Evolutionary conservation across 2,329 filamentous ascomycete genomes (phyloP).

Genomic region (Raffaelea albimanens): DNA sequence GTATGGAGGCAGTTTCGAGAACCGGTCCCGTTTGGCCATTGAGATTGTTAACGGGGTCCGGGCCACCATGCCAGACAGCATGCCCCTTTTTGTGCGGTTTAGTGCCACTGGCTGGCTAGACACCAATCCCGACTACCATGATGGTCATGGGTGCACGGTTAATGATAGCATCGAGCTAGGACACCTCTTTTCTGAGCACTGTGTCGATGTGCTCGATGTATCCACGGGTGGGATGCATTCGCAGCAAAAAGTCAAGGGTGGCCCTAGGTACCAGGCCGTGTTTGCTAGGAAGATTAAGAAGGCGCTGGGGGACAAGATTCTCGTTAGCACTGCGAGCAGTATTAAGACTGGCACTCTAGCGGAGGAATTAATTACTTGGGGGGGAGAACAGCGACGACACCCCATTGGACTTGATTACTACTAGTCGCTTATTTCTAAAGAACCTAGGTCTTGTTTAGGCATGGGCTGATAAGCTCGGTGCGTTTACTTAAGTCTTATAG

Average conservation of each 20-base stretch:
- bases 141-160: slow-evolving; percentile 43
- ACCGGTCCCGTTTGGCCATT: slow-evolving; percentile 56
- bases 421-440: slow-evolving; percentile 47
- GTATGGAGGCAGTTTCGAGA: slow-evolving; percentile 62
- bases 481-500: slow-evolving; percentile 27
- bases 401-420: slow-evolving; percentile 32
- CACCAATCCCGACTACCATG: neutral
- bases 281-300: slow-evolving; percentile 64
- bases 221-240: slow-evolving; percentile 57
- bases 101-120: slow-evolving; percentile 66
- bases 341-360: slow-evolving; percentile 36
- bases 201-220: slow-evolving; percentile 68
- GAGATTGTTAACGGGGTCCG: slow-evolving; percentile 58
- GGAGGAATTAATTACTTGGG: slow-evolving; percentile 34
- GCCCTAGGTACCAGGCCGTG: slow-evolving; percentile 60
- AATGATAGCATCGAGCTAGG: slow-evolving; percentile 57
- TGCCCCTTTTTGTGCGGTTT: slow-evolving; percentile 65
- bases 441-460: slow-evolving; percentile 46
- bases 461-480: slow-evolving; percentile 44
- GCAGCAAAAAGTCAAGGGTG: slow-evolving; percentile 44
- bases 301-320: slow-evolving; percentile 50
- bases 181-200: slow-evolving; percentile 49
- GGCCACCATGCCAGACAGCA: slow-evolving; percentile 50
- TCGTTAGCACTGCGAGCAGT: slow-evolving; percentile 37
- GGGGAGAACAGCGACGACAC: neutral